Evolutionary conservation across 106 monocot species (phyloP), one percentile per base, ranked within the genome.

Genomic region (Gastrodia elata): DNA sequence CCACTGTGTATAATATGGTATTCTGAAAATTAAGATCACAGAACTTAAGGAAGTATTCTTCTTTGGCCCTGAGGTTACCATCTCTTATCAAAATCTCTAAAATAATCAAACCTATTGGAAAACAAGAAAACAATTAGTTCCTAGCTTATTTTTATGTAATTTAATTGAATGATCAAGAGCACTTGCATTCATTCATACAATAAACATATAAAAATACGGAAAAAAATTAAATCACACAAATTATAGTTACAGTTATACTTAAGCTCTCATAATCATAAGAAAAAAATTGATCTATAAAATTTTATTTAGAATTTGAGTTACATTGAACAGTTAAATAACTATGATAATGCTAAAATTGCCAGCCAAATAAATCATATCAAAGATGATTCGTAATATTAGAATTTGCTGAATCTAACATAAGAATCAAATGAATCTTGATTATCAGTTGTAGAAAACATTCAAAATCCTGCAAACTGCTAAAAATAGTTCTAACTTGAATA

Each of bases 1-100:
- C 94, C 94, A 94, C 8, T 85, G 83, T 5, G 94, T 94, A 75
- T 82, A 89, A 18, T 94, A 94, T 30, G 94, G 94, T 26, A 91
- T 38, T 64, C 77, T 89, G 81, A 94, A 91, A 34, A 82, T 41
- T 71, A 94, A 40, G 35, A 83, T 83, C 34, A 94, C 83, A 18
- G 84, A 73, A 39, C 56, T 76, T 40, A 74, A 65, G 27, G 89
- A 64, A 16, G 89, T 46, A n/a, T n/a, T n/a, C 78, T 71, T 86
- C 69, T 77, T 89, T 61, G 72, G 27, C 22, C 71, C 79, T 52
- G 73, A 79, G 67, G 68, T 82, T 57, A 70, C 77, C 86, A 86
- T 89, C 71, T 74, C 35, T 32, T 61, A 27, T 30, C 61, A 61
- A 61, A 61, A 3, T 61, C 61, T 61, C 61, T 32, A n/a, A 32